Evolutionary conservation across 768 basidiomycete species (phyloP), one percentile per base, ranked within the genome.

Genomic region (Rhodotorula paludigena): DNA sequence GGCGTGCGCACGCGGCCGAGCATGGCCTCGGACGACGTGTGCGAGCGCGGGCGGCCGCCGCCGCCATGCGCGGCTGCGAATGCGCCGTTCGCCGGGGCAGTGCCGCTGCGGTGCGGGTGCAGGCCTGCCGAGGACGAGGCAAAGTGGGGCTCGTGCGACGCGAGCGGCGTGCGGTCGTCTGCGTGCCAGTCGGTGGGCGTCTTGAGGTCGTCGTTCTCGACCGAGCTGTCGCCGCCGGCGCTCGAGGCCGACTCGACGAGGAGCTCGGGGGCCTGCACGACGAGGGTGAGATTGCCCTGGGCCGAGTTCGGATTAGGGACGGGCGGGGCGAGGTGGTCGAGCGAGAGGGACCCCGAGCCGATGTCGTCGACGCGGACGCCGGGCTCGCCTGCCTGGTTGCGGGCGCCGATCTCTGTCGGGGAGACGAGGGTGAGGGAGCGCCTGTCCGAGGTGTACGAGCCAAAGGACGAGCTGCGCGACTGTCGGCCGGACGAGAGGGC

Each of bases 231-330:
- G 32, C 10, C 32, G 32, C 9, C 44, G 16, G 3, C 20, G 42
- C 32, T 20, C 32, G 38, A 33, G 28, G 41, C 44, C 5, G 18
- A 35, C n/a, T 30, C n/a, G 42, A 39, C 15, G 28, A 62, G 25
- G 42, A 69, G 59, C 45, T 73, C 71, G 30, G 71, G 71, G 15
- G 71, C 64, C 41, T 66, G 67, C 3, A 66, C 71, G 60, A 69
- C 63, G 55, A 61, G 58, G n/a, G 60, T 63, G 2, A 60, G 28
- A 28, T 25, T n/a, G n/a, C n/a, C 25, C 44, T 52, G 30, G 9
- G 28, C 30, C 45, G 10, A 21, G 41, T 30, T 33, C 12, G 21
- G 23, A 28, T 20, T 6, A n/a, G 42, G 48, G 38, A 30, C 48
- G 15, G 45, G n/a, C 1, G 41, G 60, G 9, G 59, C 39, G 47